phyloP scores from a whole-genome alignment of 441 rosid genomes.

The Adansonia rubrostipa region DNA sequence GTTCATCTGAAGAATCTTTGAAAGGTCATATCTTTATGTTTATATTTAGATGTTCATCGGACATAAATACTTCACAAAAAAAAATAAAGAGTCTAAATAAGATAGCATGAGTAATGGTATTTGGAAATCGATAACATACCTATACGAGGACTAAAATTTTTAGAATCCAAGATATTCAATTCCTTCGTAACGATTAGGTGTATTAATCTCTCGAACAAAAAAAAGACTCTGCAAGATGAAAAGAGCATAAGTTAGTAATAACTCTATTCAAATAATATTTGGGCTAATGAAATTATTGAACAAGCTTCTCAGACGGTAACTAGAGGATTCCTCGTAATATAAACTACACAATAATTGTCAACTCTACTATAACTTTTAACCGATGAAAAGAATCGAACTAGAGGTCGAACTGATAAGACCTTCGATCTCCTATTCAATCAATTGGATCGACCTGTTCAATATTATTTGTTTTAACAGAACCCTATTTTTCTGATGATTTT shows the following conservation, averaged over 20 bases:
- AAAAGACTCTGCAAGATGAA: conserved; percentile 74
- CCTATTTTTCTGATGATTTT: too few relatives aligned
- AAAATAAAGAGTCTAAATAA: too few relatives aligned
- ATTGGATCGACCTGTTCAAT: too few relatives aligned
- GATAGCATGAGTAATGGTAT: background rate
- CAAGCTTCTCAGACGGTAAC: background rate
- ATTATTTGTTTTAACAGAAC: too few relatives aligned
- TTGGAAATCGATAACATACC: conserved; percentile 41
- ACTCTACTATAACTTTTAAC: background rate
- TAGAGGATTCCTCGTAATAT: background rate
- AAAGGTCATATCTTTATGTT: too few relatives aligned
- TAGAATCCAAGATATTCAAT: conserved; percentile 77
- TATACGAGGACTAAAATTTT: conserved; percentile 86
- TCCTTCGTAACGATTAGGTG: conserved; percentile 86
- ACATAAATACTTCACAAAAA: too few relatives aligned
- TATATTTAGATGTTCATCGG: too few relatives aligned
- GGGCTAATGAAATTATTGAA: background rate
- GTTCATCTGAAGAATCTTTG: too few relatives aligned
- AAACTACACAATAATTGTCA: background rate
- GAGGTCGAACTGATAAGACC: too few relatives aligned
- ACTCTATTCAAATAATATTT: background rate
- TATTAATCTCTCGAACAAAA: conserved; percentile 59
- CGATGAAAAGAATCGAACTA: too few relatives aligned
- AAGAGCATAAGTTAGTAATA: background rate
- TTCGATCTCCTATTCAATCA: too few relatives aligned